phyloP scores from a whole-genome alignment of 2,329 filamentous ascomycete genomes.

The Phyllosticta paracitricarpa region DNA sequence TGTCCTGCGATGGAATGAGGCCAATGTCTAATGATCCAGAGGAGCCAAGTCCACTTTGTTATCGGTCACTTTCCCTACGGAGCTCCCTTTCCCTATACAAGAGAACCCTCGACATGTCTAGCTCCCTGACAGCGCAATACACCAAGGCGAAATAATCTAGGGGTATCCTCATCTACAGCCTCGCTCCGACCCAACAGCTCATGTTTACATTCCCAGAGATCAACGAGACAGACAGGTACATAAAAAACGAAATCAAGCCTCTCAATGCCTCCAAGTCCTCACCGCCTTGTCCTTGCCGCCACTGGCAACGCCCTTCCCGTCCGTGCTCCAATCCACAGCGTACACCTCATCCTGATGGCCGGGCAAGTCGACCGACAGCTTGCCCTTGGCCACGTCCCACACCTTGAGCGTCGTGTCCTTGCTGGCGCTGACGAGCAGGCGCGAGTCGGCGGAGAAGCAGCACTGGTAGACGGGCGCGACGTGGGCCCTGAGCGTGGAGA shows the following conservation, averaged over 20 bases:
- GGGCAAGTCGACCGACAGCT: constrained; percentile 71
- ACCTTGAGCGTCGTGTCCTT: constrained; percentile 93
- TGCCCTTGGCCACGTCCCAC: constrained; percentile 82
- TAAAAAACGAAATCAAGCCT: too few species aligned
- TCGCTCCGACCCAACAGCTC: too few species aligned
- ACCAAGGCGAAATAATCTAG: too few species aligned
- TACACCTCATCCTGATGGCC: constrained; percentile 91
- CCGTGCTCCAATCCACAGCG: constrained; percentile 88
- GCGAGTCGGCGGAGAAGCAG: constrained; percentile 82
- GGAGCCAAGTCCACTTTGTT: too few species aligned
- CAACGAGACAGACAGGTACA: neutral
- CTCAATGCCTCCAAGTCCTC: constrained; percentile 52
- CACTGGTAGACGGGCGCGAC: constrained; percentile 88
- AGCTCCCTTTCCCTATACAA: too few species aligned
- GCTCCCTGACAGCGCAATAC: too few species aligned
- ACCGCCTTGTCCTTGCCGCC: constrained; percentile 84
- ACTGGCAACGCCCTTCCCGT: constrained; percentile 79
- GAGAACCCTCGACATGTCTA: too few species aligned
- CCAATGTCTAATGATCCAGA: too few species aligned
- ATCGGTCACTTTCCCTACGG: too few species aligned
- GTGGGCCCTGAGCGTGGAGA: constrained; percentile 80
- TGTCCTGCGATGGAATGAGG: too few species aligned
- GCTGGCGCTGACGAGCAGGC: constrained; percentile 76
- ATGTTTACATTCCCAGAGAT: neutral
- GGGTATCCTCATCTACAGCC: too few species aligned